These are phyloP conservation scores for Erysimum cheiri DNA, from an alignment of 441 rosid genomes.

Conservation along the genomic window DNA sequence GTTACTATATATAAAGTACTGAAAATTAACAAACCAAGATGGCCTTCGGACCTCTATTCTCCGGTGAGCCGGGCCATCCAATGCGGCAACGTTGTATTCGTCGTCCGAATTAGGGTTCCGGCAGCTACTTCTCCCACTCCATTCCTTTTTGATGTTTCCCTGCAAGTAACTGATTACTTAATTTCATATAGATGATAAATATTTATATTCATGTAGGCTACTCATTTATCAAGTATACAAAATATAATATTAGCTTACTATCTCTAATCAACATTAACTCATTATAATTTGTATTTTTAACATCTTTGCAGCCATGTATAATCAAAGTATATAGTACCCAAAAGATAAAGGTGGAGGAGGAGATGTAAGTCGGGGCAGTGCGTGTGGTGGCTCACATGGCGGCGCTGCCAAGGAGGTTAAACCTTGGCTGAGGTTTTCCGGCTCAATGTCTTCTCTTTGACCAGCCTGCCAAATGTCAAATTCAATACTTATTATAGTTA, in stretches of 20 bases:
- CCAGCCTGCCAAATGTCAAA: conserved; percentile 20
- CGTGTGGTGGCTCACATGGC: conserved; percentile 11
- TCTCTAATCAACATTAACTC: neutral
- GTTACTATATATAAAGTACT: neutral
- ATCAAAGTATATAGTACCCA: conserved; percentile 18
- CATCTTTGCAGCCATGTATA: neutral
- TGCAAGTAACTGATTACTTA: conserved; percentile 3
- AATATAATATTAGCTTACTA: conserved; percentile 3
- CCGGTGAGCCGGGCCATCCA: conserved; percentile 38
- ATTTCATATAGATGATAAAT: neutral
- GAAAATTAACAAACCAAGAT: conserved; percentile 24
- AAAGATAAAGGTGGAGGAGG: conserved; percentile 24
- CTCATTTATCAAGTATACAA: conserved; percentile 13
- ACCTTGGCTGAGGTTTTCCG: conserved; percentile 14
- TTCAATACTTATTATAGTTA: conserved; percentile 4
- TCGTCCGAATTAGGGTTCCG: conserved; percentile 4
- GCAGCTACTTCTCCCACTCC: conserved; percentile 22
- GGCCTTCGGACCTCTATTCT: conserved; percentile 16
- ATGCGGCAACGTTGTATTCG: conserved; percentile 39
- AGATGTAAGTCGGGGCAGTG: neutral
- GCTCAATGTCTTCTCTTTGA: conserved; percentile 17
- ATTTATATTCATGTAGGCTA: neutral
- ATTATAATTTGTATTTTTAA: neutral
- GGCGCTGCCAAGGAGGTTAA: conserved; percentile 2
- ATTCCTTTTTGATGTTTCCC: conserved; percentile 20